Evolutionary conservation across 2,329 filamentous ascomycete genomes (phyloP).

Genomic region (Xylariomycetidae sp.): DNA sequence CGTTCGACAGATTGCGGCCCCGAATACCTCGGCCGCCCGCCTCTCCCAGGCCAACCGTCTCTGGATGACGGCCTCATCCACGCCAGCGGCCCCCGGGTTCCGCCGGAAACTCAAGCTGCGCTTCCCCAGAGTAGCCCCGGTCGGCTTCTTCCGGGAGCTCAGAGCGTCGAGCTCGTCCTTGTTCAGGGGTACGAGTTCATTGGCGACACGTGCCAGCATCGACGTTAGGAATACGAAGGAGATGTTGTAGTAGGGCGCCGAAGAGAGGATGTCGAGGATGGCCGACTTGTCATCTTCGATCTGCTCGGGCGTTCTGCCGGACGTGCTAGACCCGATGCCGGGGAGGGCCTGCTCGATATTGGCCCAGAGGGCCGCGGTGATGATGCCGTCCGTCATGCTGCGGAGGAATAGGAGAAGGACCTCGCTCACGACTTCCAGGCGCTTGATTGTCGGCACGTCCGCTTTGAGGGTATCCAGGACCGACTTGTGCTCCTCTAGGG

Average conservation of each 20-base stretch:
- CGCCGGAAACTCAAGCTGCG: conserved; percentile 44
- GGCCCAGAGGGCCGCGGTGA: conserved; percentile 67
- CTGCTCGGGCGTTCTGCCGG: conserved; percentile 13
- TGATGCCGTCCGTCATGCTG: conserved; percentile 73
- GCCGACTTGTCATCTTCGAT: conserved; percentile 42
- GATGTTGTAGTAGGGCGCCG: conserved; percentile 75
- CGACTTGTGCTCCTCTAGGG: conserved; percentile 66
- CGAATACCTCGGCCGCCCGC: conserved; percentile 62
- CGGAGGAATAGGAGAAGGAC: conserved; percentile 69
- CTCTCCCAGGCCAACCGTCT: conserved; percentile 56
- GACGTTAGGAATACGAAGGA: conserved; percentile 83
- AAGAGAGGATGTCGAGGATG: conserved; percentile 69
- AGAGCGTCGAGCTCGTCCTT: conserved; percentile 33
- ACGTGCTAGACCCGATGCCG: conserved; percentile 29
- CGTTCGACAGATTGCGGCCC: conserved; percentile 55
- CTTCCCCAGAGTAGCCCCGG: conserved; percentile 27
- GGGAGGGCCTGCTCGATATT: conserved; percentile 57
- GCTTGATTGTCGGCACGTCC: conserved; percentile 59
- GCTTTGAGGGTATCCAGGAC: conserved; percentile 58
- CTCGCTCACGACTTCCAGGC: conserved; percentile 70
- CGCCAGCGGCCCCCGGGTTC: conserved; percentile 17
- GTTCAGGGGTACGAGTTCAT: conserved; percentile 41
- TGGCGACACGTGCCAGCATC: conserved; percentile 57
- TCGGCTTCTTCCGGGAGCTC: conserved; percentile 15
- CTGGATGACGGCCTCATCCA: conserved; percentile 42